A percentile compares a stretch with the other conserved stretches of the same genome.
These are phyloP conservation scores for Yamadazyma aaseri DNA, from an alignment of 1,139 yeast genomes.

Conservation along the genomic window DNA sequence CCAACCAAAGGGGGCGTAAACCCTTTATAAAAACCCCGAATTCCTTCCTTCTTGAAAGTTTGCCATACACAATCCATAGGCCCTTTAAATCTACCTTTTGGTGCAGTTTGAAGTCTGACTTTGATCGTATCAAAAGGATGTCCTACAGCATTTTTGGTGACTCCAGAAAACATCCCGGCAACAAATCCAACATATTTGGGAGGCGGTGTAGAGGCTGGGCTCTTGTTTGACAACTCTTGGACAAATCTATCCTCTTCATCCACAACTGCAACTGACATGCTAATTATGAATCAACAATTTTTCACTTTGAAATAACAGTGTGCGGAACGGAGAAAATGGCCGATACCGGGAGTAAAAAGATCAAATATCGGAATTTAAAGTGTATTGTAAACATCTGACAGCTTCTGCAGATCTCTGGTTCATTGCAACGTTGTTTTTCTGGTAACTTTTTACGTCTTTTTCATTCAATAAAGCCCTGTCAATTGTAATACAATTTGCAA, in stretches of 20 bases:
- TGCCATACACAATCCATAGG: conserved; percentile 78
- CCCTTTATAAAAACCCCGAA: conserved; percentile 78
- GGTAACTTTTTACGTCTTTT: background rate
- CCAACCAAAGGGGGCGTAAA: conserved; percentile 91
- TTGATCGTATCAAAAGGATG: conserved; percentile 93
- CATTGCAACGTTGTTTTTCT: background rate
- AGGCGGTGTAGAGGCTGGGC: conserved; percentile 26
- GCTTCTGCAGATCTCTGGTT: no score
- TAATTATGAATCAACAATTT: conserved; percentile 2
- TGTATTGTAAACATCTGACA: background rate
- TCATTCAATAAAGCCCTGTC: no score
- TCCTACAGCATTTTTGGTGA: conserved; percentile 84
- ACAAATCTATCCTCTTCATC: conserved; percentile 28
- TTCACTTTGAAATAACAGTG: conserved; percentile 2
- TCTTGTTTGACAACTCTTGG: conserved; percentile 8
- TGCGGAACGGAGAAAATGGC: conserved; percentile 4
- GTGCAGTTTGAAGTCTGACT: conserved; percentile 82
- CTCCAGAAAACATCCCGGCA: conserved; percentile 86
- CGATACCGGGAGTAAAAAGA: conserved; percentile 2
- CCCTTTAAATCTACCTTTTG: conserved; percentile 67
- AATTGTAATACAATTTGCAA: no score
- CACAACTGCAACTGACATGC: conserved; percentile 28
- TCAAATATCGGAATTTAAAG: background rate
- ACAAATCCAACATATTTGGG: conserved; percentile 72
- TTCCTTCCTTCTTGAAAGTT: conserved; percentile 72